These are phyloP conservation scores for Raffaelea deltoideospora DNA, from an alignment of 2,329 filamentous ascomycete species.

Conservation along the genomic window DNA sequence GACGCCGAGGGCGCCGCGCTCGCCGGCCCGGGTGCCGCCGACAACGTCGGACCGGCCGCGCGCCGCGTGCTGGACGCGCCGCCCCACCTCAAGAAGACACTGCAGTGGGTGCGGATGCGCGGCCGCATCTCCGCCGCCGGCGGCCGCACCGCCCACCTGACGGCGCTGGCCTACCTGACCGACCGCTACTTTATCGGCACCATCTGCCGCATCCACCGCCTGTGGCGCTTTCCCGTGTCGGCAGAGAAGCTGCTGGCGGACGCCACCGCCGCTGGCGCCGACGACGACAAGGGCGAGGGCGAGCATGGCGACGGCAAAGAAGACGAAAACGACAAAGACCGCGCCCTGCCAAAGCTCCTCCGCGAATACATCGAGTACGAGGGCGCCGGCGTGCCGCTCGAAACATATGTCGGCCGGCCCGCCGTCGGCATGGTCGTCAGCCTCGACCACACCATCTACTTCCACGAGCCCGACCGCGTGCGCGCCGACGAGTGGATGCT, in stretches of 20 bases:
- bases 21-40: background rate
- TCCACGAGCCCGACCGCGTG: constrained; percentile 44
- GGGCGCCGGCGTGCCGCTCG: constrained; percentile 24
- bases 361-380: constrained; percentile 24
- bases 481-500: constrained; percentile 64
- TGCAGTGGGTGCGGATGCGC: constrained; percentile 60
- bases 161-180: constrained; percentile 81
- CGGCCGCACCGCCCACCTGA: constrained; percentile 67
- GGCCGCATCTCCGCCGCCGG: constrained; percentile 58
- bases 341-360: constrained; percentile 25
- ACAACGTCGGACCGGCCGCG: constrained; percentile 4
- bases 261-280: constrained; percentile 16
- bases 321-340: constrained; percentile 22
- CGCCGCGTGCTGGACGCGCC: constrained; percentile 24
- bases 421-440: constrained; percentile 74
- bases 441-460: constrained; percentile 61
- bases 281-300: constrained; percentile 23
- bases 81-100: constrained; percentile 51
- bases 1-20: background rate
- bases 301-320: constrained; percentile 8
- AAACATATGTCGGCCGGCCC: constrained; percentile 31
- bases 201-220: constrained; percentile 61
- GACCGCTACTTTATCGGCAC: constrained; percentile 92
- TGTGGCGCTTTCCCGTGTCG: constrained; percentile 51
- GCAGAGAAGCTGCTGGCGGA: constrained; percentile 32